Evolutionary conservation across 441 rosid genomes (phyloP), one percentile per base, ranked within the genome.

Genomic region (Mallotus japonicus): DNA sequence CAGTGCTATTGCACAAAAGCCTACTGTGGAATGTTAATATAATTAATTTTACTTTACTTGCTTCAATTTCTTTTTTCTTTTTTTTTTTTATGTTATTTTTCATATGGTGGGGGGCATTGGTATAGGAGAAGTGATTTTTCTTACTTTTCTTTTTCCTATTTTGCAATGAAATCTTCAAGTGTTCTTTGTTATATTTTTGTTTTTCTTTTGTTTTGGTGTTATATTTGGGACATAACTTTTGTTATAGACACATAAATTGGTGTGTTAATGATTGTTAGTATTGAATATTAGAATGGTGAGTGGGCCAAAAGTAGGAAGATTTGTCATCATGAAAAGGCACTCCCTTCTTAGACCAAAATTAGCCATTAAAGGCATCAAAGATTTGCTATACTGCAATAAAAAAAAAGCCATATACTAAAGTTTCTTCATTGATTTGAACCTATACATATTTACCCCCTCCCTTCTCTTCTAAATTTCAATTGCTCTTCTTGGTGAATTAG

Each of bases 11-110:
- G 77, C 77, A 53, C 88, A 84, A 63, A 92, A 89, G 87, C 76
- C 86, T 67, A 78, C 73, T n/a, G 77, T 78, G 70, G 90, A 83
- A 73, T 85, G 89, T 87, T 88, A 82, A 86, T 86, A 83, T 81
- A 55, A 75, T 80, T 69, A 59, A 75, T 76, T 73, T 64, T 19
- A 70, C 15, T 47, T 79, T 75, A 80, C 77, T 56, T 73, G 79
- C 37, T 75, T 53, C 73, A 70, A 50, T 78, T 65, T 7, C 28
- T 24, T 60, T 56, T 60, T 44, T 61, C 16, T 53, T 68, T 37
- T 67, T 40, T 63, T 72, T 63, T 40, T 74, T 70, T 16, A 54
- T 40, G 62, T 62, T 80, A 40, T 62, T 71, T 69, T 73, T 70
- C 65, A 78, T 78, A 72, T 64, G 76, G 50, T 59, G 84, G 83